A percentile compares a stretch with the other conserved stretches of the same genome.
Evolutionary conservation across 345 rosid genomes (phyloP).

Genomic region (Citrus cavaleriei): DNA sequence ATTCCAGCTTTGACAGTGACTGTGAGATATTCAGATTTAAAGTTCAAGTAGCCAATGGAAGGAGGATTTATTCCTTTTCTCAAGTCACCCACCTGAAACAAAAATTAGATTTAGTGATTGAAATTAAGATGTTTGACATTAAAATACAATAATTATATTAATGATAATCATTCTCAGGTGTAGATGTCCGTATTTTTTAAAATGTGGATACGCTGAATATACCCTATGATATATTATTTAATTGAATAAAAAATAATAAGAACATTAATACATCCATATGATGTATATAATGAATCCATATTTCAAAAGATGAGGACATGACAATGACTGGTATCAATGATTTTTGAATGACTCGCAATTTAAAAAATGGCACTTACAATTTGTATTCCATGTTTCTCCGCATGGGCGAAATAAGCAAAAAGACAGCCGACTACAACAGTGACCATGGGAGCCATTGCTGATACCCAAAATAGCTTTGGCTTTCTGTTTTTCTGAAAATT

Average conservation of each 20-base stretch:
- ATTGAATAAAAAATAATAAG: too few species aligned
- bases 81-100: constrained; percentile 67
- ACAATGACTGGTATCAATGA: too few species aligned
- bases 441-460: constrained; percentile 81
- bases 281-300: too few species aligned
- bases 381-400: constrained; percentile 54
- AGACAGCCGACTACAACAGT: constrained; percentile 63
- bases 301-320: too few species aligned
- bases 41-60: constrained; percentile 51
- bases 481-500: constrained; percentile 52
- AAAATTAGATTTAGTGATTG: neutral
- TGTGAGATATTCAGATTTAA: constrained; percentile 53
- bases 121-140: neutral
- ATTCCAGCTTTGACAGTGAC: constrained; percentile 53
- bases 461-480: constrained; percentile 84
- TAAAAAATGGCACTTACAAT: constrained; percentile 39
- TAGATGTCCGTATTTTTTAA: too few species aligned
- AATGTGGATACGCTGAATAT: accelerated
- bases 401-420: constrained; percentile 58
- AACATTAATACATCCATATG: too few species aligned
- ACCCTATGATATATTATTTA: too few species aligned
- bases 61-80: constrained; percentile 73
- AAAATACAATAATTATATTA: neutral
- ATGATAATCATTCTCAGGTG: too few species aligned
- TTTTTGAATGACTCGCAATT: neutral